phyloP scores from a whole-genome alignment of 257 asterid species.

The Penstemon davidsonii region DNA sequence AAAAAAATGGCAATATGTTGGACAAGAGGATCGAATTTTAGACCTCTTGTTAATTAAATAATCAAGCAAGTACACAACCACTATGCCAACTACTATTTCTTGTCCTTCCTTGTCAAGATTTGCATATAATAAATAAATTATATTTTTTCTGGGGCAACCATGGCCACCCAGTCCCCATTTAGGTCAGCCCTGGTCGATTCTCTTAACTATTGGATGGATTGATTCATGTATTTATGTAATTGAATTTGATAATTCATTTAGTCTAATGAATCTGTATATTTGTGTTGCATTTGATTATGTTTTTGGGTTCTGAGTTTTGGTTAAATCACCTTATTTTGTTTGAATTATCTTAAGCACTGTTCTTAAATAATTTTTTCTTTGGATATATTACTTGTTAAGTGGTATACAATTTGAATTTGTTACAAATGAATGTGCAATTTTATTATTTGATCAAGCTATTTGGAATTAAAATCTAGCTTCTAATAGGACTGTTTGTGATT shows the following conservation, averaged over 20 bases:
- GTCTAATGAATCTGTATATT: neutral
- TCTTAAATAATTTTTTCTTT: no score
- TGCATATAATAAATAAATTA: no score
- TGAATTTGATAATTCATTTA: neutral
- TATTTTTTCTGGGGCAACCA: no score
- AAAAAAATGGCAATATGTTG: no score
- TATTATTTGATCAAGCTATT: no score
- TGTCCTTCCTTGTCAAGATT: constrained; percentile 46
- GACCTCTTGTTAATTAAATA: neutral
- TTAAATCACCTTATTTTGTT: no score
- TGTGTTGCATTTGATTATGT: neutral
- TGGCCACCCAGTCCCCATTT: no score
- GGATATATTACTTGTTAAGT: no score
- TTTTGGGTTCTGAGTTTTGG: neutral
- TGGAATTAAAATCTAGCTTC: neutral
- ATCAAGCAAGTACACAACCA: constrained; percentile 28
- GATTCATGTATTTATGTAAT: neutral
- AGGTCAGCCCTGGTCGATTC: constrained; percentile 64
- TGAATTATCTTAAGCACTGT: neutral
- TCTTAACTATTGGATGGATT: neutral
- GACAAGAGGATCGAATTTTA: no score
- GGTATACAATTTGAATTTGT: no score
- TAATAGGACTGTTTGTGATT: neutral
- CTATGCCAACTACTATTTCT: neutral
- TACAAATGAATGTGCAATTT: no score